Evolutionary conservation across 805 yeast species (phyloP), one percentile per base, ranked within the genome.

Genomic region (Middelhovenomyces tepae): DNA sequence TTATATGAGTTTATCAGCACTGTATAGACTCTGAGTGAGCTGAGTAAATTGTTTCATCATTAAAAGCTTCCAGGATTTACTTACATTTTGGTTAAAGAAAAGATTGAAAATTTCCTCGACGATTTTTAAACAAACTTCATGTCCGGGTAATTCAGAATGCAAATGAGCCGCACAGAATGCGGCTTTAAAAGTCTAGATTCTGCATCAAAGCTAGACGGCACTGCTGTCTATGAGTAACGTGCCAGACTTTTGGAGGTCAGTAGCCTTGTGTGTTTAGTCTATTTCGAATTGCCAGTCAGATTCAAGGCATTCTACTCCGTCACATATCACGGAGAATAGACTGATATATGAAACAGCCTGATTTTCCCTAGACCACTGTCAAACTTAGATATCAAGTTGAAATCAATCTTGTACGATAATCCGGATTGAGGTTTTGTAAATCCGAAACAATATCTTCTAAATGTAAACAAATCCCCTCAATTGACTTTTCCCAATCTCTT

Each of bases 21-120:
- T 33, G 27, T 40, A 42, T 42, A 44, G 39, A 37, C 46, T 45
- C 45, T 33, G 49, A 45, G 49, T 45, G 49, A 45, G 49, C 49
- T 45, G 49, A 43, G 49, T 45, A 39, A 40, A 36, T 37, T 24
- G 29, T 40, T 27, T 45, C 49, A 43, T 45, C 49, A 41, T 41
- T 35, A 22, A 22, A 37, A 15, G n/a, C 14, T 7, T 16, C 14
- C n/a, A 23, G 16, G 31, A 20, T 27, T 4, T n/a, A 3, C 14
- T 16, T 11, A 16, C 33, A 11, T 24, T 14, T 15, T 31, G 22
- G 17, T 31, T 26, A 10, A 31, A 19, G 14, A 14, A 27, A 4
- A 20, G 18, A 8, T 28, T 16, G 9, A 21, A 4, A n/a, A 13
- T 21, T 22, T 19, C 27, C 22, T 19, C 21, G 11, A 26, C 23